Evolutionary conservation across 2,329 filamentous ascomycete species (phyloP), one percentile per base, ranked within the genome.

Genomic region (Tolypocladium tropicale): DNA sequence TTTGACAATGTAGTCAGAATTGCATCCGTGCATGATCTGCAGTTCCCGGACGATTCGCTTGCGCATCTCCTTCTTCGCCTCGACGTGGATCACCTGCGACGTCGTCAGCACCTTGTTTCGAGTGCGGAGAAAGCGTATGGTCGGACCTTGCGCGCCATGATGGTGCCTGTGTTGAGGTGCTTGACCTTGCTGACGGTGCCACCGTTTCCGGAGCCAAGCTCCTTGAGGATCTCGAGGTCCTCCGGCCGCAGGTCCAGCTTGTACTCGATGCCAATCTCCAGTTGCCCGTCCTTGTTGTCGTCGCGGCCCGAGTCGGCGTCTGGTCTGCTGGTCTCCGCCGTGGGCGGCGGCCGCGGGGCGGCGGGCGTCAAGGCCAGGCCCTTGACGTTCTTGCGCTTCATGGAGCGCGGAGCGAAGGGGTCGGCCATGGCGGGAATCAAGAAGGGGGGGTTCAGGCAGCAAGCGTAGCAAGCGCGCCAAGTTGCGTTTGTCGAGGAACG

Each of bases 341-440:
- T 85, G 55, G 85, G 83, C 55, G 84, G 76, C 53, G 83, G 77
- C 59, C 90, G 90, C 46, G 90, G 86, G 51, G 88, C 81, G 28
- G 88, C 85, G 53, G 89, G 85, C 66, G 84, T 92, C 68, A 99
- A 79, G 63, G 91, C 92, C 53, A 99, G 86, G 39, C 92, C 93
- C 77, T 97, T 97, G 73, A 95, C 88, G 72, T 99, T 99, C 83
- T 97, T 96, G 80, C 93, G 88, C 85, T 96, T 97, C 86, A 99
- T 88, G 59, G 94, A 95, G 74, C 83, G 82, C 74, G 81, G 81
- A 60, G 81, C 81, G 64, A 85, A 85, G 36, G 74, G 68, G 66
- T 85, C 83, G 64, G 80, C 79, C 84, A 86, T 86, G 69, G 62
- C 71, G 70, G 58, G 50, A 49, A 25, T 53, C 28, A 48, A 30